Evolutionary conservation across 78 protist genomes (phyloP).

Genomic region (Ministeria vibrans): DNA sequence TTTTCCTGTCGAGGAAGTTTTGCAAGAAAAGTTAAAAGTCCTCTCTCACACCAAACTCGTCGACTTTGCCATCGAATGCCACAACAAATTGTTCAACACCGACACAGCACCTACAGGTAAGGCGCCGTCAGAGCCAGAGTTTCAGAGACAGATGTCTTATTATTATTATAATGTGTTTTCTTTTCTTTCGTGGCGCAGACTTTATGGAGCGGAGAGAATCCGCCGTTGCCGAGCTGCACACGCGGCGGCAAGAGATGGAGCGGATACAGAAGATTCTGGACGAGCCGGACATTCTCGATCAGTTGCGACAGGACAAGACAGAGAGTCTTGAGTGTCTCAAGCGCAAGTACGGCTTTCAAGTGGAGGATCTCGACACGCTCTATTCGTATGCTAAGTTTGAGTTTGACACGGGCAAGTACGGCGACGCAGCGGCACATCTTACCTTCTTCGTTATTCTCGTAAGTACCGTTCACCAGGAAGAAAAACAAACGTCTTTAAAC

Average conservation of each 20-base stretch:
- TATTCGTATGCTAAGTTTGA: slow-evolving; percentile 34
- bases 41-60: slow-evolving; percentile 12
- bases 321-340: slow-evolving; percentile 7
- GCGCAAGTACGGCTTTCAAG: slow-evolving; percentile 15
- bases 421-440: slow-evolving; percentile 27
- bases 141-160: neutral
- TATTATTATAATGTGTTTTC: neutral
- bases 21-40: neutral
- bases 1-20: neutral
- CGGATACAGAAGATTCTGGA: slow-evolving; percentile 8
- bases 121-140: neutral
- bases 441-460: slow-evolving; percentile 4
- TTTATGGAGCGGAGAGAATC: neutral
- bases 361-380: slow-evolving; percentile 23
- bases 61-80: slow-evolving; percentile 19
- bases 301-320: slow-evolving; percentile 18
- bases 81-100: neutral
- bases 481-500: neutral
- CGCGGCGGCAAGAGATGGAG: neutral
- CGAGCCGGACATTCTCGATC: slow-evolving; percentile 15
- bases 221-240: neutral
- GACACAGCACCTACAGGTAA: neutral
- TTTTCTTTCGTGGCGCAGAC: neutral
- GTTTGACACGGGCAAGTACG: slow-evolving; percentile 49
- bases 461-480: neutral